Evolutionary conservation across 78 protist genomes (phyloP), one percentile per base, ranked within the genome.

Genomic region (Tieghemostelium lacteum): DNA sequence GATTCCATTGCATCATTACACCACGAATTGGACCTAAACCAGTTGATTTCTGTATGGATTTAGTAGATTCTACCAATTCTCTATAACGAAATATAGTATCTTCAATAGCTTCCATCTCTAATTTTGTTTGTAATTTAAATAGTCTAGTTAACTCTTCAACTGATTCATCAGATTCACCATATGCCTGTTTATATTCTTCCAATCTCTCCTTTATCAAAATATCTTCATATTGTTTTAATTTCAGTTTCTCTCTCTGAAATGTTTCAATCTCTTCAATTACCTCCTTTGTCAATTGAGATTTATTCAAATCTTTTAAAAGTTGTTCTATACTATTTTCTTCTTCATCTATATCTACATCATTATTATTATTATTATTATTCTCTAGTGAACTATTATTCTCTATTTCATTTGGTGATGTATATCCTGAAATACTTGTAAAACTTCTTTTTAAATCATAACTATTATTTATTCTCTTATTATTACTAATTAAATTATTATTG

Each of bases 1-100:
- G 39, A n/a, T 66, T 57, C 80, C 76, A 83, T 22, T 40, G 78
- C 60, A 33, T 37, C 72, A 83, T 45, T 0, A 83, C 91, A 20
- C 58, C 55, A 26, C 65, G 62, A 8, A 83, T 31, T 0, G 91
- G 36, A 5, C 20, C 16, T 6, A 83, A n/a, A 22, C 71, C 70
- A 4, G 91, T 24, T 0, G 67, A 5, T 17, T 60, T 26, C 0
- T 28, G 16, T 7, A 74, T 58, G 29, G 28, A n/a, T 3, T 45
- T 33, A 14, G 66, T 70, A 10, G 26, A 16, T 5, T 50, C 65
- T 2, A 42, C 6, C 62, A 83, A 29, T 0, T 52, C 58, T n/a
- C 91, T 31, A 33, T 83, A 83, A 5, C 54, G 26, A 0, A 19
- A 17, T 0, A 73, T 26, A 6, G 77, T 66, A 5, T 54, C 37